These are phyloP conservation scores for Cladosporium halotolerans DNA, from an alignment of 2,329 filamentous ascomycete species.

Conservation along the genomic window DNA sequence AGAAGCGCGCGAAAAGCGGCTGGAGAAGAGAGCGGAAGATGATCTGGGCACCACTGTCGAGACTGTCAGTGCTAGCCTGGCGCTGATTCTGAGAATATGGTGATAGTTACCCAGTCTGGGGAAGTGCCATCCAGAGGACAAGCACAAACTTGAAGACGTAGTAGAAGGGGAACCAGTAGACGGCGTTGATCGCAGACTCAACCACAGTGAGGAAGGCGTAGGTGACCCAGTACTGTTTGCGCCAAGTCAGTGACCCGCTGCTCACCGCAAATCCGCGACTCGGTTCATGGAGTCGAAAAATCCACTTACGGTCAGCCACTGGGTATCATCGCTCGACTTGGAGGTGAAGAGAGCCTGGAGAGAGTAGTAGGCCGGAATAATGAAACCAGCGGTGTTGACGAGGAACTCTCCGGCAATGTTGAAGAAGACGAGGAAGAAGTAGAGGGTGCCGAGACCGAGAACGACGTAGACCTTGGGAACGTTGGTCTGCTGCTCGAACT, in stretches of 20 bases:
- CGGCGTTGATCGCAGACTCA: slow-evolving; percentile 75
- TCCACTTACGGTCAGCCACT: slow-evolving; percentile 59
- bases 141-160: slow-evolving; percentile 99
- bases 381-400: slow-evolving; percentile 79
- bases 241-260: slow-evolving; percentile 10
- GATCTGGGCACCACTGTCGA: slow-evolving; percentile 77
- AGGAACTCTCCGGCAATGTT: slow-evolving; percentile 85
- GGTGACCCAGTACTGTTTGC: slow-evolving; percentile 71
- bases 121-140: slow-evolving; percentile 95
- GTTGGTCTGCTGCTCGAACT: slow-evolving; percentile 76
- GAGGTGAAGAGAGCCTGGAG: slow-evolving; percentile 68
- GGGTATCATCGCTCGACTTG: slow-evolving; percentile 70
- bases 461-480: slow-evolving; percentile 81
- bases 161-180: slow-evolving; percentile 98
- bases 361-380: slow-evolving; percentile 80
- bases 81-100: background rate
- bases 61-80: slow-evolving; percentile 11
- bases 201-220: slow-evolving; percentile 76
- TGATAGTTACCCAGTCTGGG: slow-evolving; percentile 75
- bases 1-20: slow-evolving; percentile 90
- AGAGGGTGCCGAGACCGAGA: slow-evolving; percentile 68
- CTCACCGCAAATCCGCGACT: slow-evolving; percentile 1
- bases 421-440: slow-evolving; percentile 89
- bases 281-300: background rate
- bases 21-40: slow-evolving; percentile 95